Percentiles rank a stretch among this genome's conserved stretches.
Evolutionary conservation across 192 early-diverging fungal genomes (phyloP).

Genomic region (Physocladia obscura): DNA sequence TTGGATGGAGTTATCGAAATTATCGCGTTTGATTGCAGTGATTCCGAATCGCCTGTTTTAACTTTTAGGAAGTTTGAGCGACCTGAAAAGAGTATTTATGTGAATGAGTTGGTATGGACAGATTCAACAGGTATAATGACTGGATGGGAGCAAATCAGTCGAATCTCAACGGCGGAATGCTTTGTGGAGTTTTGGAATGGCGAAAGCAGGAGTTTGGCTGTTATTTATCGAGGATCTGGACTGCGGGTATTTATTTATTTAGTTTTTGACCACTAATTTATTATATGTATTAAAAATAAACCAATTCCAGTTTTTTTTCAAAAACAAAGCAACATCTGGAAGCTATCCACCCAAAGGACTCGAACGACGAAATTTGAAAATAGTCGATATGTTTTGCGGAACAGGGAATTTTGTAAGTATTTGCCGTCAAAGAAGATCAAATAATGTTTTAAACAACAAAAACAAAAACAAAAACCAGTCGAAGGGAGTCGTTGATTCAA

Average conservation of each 20-base stretch:
- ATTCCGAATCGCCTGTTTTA: not conserved
- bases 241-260: not conserved
- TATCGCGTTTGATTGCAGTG: not conserved
- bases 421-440: not conserved
- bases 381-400: constrained; percentile 14
- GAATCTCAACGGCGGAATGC: not conserved
- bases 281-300: not conserved
- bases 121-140: not conserved
- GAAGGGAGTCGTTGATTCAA: constrained; percentile 5
- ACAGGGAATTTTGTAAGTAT: constrained; percentile 10
- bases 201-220: not conserved
- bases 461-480: too few species aligned
- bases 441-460: not conserved
- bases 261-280: not conserved
- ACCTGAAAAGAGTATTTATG: not conserved
- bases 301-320: not conserved
- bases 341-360: constrained; percentile 12
- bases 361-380: not conserved
- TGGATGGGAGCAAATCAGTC: constrained; percentile 6
- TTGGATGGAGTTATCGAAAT: constrained; percentile 6
- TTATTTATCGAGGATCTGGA: constrained; percentile 3
- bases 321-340: not conserved
- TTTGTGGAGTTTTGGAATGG: constrained; percentile 22
- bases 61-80: not conserved
- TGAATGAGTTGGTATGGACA: not conserved